Conservation (phyloP, 768 basidiomycete genomes). For the Lentinula boryana region DNA sequence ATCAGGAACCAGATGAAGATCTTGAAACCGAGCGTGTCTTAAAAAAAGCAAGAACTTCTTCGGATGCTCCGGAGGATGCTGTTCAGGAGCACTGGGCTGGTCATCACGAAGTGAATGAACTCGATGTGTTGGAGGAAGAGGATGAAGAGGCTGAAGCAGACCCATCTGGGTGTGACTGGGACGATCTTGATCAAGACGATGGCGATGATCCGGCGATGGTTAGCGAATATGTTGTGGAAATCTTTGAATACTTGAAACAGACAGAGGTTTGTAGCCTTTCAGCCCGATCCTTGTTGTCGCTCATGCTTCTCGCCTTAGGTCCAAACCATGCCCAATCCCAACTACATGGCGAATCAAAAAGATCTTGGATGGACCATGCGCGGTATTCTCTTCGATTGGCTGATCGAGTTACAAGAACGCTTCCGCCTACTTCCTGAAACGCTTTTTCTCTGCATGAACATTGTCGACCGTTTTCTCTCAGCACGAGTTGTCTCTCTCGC, state of each 20-base stretch:
- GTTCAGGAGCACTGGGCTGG: conserved; percentile 19
- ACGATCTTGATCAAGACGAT: conserved; percentile 85
- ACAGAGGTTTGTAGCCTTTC: conserved; percentile 53
- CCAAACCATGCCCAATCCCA: conserved; percentile 69
- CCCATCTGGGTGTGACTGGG: conserved; percentile 55
- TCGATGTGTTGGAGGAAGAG: conserved; percentile 16
- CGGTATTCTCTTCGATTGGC: conserved; percentile 86
- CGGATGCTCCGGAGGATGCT: conserved; percentile 30
- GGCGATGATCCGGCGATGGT: conserved; percentile 89
- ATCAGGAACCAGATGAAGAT: conserved; percentile 32
- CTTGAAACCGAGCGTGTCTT: conserved; percentile 45
- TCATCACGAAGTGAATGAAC: conserved; percentile 34
- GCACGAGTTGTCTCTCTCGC: conserved; percentile 69
- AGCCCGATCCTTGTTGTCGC: neutral
- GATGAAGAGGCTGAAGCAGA: conserved; percentile 40
- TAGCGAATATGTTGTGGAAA: conserved; percentile 84
- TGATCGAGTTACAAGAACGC: conserved; percentile 84
- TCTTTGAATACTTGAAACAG: conserved; percentile 79
- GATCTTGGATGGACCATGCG: conserved; percentile 90
- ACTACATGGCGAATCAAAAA: conserved; percentile 81
- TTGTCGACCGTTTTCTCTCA: conserved; percentile 73
- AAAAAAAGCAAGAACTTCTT: conserved; percentile 63
- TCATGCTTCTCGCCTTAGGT: conserved; percentile 36
- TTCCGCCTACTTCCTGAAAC: conserved; percentile 88
- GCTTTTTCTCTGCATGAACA: conserved; percentile 83